phyloP scores from a whole-genome alignment of 2,329 filamentous ascomycete species.

The Trichoderma sp. region DNA sequence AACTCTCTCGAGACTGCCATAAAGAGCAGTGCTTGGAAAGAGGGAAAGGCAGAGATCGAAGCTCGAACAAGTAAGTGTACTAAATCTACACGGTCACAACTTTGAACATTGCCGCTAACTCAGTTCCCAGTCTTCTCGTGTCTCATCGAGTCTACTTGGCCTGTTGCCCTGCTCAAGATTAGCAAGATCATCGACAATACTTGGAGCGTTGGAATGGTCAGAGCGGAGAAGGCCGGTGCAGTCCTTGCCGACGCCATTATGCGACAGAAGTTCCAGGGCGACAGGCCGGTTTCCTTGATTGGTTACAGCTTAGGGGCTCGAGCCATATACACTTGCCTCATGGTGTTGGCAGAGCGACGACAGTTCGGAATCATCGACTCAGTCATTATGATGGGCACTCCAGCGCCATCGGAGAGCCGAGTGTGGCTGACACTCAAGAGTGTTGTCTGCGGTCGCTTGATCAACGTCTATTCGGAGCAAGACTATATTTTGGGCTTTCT shows the following conservation, averaged over 20 bases:
- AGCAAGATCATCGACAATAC: slow-evolving; percentile 80
- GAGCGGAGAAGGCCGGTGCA: slow-evolving; percentile 71
- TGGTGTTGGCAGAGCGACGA: slow-evolving; percentile 74
- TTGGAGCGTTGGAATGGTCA: slow-evolving; percentile 74
- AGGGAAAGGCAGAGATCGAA: slow-evolving; percentile 59
- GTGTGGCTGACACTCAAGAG: slow-evolving; percentile 79
- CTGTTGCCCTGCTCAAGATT: slow-evolving; percentile 63
- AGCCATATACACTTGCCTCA: slow-evolving; percentile 81
- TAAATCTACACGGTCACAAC: background rate
- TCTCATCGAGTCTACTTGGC: slow-evolving; percentile 64
- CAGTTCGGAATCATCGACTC: slow-evolving; percentile 87
- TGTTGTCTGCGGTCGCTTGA: slow-evolving; percentile 78
- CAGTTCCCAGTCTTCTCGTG: slow-evolving; percentile 52
- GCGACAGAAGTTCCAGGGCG: slow-evolving; percentile 75
- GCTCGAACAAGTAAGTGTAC: slow-evolving; percentile 50
- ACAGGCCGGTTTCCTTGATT: slow-evolving; percentile 76
- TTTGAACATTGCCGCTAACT: background rate
- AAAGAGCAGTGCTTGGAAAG: slow-evolving; percentile 77
- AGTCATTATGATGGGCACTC: slow-evolving; percentile 80
- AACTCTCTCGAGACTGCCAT: slow-evolving; percentile 75
- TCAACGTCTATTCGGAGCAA: slow-evolving; percentile 86
- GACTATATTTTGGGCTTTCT: slow-evolving; percentile 89
- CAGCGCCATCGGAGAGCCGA: slow-evolving; percentile 69
- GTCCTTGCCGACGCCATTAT: slow-evolving; percentile 80
- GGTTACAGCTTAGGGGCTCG: slow-evolving; percentile 83